Conservation (phyloP, 1,284 basidiomycete genomes). For the Amylostereum areolatum region DNA sequence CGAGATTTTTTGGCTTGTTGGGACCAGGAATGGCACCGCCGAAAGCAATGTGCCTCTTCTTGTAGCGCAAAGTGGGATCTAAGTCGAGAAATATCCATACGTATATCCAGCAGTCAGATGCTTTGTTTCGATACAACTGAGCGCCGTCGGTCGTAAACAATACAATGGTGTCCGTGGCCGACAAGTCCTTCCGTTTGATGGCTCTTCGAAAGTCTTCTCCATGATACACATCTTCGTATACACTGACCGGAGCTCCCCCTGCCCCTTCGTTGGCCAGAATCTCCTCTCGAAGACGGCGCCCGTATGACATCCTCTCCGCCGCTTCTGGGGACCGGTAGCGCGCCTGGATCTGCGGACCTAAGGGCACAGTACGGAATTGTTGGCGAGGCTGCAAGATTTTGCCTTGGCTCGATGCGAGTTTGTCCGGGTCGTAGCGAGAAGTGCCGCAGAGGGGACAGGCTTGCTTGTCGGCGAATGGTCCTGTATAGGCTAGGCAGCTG, state of each 20-base stretch:
- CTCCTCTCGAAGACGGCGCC: not conserved
- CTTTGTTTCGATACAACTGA: constrained; percentile 16
- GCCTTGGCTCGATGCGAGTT: not conserved
- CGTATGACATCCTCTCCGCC: constrained; percentile 13
- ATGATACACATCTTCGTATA: constrained; percentile 6
- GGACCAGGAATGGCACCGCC: constrained; percentile 14
- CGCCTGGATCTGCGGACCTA: constrained; percentile 21
- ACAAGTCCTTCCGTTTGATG: not conserved
- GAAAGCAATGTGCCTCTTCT: constrained; percentile 9
- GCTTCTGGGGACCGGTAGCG: constrained; percentile 7
- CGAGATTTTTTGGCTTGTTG: constrained; percentile 10
- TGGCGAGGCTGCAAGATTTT: not conserved
- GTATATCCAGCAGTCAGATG: constrained; percentile 18
- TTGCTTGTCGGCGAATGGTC: constrained; percentile 19
- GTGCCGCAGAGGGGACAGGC: constrained; percentile 10
- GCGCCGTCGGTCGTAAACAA: constrained; percentile 17
- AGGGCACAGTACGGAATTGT: constrained; percentile 16
- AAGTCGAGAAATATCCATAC: constrained; percentile 15
- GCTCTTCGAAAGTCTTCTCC: constrained; percentile 1
- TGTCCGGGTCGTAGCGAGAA: constrained; percentile 8
- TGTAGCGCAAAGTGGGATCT: constrained; percentile 13
- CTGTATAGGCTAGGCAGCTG: constrained; percentile 27
- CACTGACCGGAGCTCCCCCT: not conserved
- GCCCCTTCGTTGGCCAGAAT: not conserved
- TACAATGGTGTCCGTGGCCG: constrained; percentile 8